Evolutionary conservation across 495 filamentous ascomycete species (phyloP), one percentile per base, ranked within the genome.

Genomic region (Evansstolkia leycettana): DNA sequence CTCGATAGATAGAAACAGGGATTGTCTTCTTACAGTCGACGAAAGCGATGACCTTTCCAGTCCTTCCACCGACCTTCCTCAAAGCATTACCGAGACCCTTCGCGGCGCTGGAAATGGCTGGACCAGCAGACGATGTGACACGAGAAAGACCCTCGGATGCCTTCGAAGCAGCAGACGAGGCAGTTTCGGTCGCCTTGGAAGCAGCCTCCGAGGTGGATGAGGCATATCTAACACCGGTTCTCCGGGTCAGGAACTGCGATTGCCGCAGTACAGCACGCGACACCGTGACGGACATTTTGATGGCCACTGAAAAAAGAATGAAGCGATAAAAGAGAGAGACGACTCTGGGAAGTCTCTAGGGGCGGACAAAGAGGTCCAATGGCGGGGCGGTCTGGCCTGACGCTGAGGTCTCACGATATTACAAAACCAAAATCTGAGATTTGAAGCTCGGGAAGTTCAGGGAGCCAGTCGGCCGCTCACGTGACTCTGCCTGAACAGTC

Each of bases 111-210:
- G 72, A 70, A 46, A 93, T 63, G 36, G 76, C 82, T 41, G 82
- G 76, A 20, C 85, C 84, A 51, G 87, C 85, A 25, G 80, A 73
- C 33, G 82, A 75, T 40, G 80, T 67, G 46, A 90, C 89, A 48
- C 76, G 77, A 47, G 84, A 86, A 17, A 94, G 76, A 47, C 88
- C 86, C 64, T 94, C 70, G 40, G 75, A 69, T 34, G 89, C 86
- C 72, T 89, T 88, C 41, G 76, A 73, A 27, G 76, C 64, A 55
- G 69, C 69, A 34, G 79, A 65, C 31, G 76, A 70, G 17, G 78
- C 73, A 41, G 68, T 58, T 42, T 80, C 67, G 43, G 75, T 67
- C 33, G 82, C 78, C 67, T 86, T 79, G 36, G 70, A 68, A 38
- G 77, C 61, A 43, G 78, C 78, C 62, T 87, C 80, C 31, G 76